Evolutionary conservation across 1,284 basidiomycete species (phyloP).

Genomic region (Microstroma glucosiphilum): DNA sequence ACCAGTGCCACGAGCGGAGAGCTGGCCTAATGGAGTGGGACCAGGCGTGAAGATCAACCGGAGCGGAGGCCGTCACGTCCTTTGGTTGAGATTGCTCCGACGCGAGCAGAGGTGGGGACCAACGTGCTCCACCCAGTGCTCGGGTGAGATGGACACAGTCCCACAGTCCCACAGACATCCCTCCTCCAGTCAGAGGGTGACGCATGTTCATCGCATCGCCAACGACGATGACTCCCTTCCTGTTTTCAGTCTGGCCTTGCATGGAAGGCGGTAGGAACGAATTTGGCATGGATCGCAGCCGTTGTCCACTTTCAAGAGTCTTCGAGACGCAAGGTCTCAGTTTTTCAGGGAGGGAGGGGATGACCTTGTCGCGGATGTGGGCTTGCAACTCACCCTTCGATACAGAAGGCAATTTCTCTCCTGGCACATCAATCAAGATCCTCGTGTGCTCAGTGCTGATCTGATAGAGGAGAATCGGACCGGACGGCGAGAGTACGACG

Average conservation of each 20-base stretch:
- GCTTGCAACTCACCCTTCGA: slow-evolving; percentile 59
- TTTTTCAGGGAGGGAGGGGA: slow-evolving; percentile 39
- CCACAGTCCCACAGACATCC: slow-evolving; percentile 50
- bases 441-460: slow-evolving; percentile 65
- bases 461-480: slow-evolving; percentile 16
- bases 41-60: slow-evolving; percentile 35
- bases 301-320: slow-evolving; percentile 33
- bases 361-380: slow-evolving; percentile 35
- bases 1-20: slow-evolving; percentile 47
- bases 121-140: slow-evolving; percentile 34
- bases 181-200: slow-evolving; percentile 85
- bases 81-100: slow-evolving; percentile 9
- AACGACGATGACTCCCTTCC: slow-evolving; percentile 74
- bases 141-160: slow-evolving; percentile 44
- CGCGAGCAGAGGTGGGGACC: slow-evolving; percentile 23
- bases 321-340: slow-evolving; percentile 34
- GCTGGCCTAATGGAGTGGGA: slow-evolving; percentile 21
- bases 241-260: slow-evolving; percentile 61
- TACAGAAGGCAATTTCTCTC: slow-evolving; percentile 64
- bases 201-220: slow-evolving; percentile 99
- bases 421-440: slow-evolving; percentile 85
- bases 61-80: not conserved
- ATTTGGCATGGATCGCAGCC: slow-evolving; percentile 80
- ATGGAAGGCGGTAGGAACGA: slow-evolving; percentile 79
- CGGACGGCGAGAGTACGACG: slow-evolving; percentile 12